A percentile compares a stretch with the other conserved stretches of the same genome.
phyloP scores from a whole-genome alignment of 2,329 filamentous ascomycete genomes.

The Calonectria multiphialidica region DNA sequence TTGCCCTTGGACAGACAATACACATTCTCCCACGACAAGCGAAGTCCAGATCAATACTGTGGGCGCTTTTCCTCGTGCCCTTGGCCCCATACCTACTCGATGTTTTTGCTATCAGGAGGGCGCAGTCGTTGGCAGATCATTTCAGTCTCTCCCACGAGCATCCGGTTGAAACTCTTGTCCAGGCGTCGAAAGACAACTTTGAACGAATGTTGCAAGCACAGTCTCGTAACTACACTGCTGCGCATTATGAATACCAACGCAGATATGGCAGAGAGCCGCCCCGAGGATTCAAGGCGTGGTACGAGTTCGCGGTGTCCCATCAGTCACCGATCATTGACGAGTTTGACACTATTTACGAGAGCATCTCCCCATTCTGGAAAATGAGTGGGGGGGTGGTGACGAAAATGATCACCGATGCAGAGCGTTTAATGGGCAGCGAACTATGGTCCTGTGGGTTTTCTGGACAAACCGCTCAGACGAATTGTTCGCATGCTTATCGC shows the following conservation, averaged over 20 bases:
- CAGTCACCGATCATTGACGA: conserved; percentile 62
- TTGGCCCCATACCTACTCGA: conserved; percentile 48
- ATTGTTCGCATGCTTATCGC: conserved; percentile 50
- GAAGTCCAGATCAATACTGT: conserved; percentile 43
- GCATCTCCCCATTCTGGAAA: conserved; percentile 54
- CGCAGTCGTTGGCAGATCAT: conserved; percentile 29
- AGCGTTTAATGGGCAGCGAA: conserved; percentile 43
- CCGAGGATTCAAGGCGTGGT: conserved; percentile 60
- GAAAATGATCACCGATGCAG: conserved; percentile 41
- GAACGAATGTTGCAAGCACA: conserved; percentile 48
- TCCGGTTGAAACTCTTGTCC: conserved; percentile 50
- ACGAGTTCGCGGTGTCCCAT: conserved; percentile 52
- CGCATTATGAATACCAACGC: conserved; percentile 55
- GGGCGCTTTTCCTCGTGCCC: conserved; percentile 46
- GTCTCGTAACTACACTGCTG: conserved; percentile 51
- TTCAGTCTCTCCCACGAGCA: conserved; percentile 39
- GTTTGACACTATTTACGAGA: conserved; percentile 57
- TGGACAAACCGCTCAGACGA: conserved; percentile 38
- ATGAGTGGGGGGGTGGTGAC: conserved; percentile 50
- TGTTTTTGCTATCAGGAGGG: conserved; percentile 35
- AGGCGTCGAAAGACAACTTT: conserved; percentile 46
- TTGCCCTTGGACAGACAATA: conserved; percentile 48
- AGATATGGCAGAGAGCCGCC: conserved; percentile 59
- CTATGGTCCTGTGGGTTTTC: conserved; percentile 53
- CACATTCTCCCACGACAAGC: conserved; percentile 46